These are phyloP conservation scores for Immersiella caudata DNA, from an alignment of 495 filamentous ascomycete genomes.

Conservation along the genomic window DNA sequence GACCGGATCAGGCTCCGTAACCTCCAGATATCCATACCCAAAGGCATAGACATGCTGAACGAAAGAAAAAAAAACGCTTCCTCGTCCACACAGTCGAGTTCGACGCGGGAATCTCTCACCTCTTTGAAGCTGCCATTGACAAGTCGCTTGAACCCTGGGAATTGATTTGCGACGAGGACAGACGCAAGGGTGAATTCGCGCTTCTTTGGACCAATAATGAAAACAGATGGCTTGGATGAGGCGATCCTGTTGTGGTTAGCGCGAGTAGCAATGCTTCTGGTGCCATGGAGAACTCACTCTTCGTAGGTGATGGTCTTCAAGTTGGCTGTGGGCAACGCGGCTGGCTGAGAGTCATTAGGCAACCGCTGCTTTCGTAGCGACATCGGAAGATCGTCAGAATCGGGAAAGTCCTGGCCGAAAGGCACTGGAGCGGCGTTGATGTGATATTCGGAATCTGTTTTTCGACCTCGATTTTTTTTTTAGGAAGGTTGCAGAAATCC, in stretches of 20 bases:
- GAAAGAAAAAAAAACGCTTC: conserved; percentile 10
- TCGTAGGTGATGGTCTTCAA: background rate
- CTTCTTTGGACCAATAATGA: conserved; percentile 8
- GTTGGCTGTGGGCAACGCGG: no score
- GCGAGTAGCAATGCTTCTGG: no score
- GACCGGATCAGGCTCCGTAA: no score
- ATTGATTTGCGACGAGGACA: conserved; percentile 6
- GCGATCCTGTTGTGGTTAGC: conserved; percentile 12
- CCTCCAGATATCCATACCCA: no score
- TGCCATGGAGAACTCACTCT: background rate
- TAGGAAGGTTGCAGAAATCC: no score
- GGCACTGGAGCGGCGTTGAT: no score
- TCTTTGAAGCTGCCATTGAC: conserved; percentile 22
- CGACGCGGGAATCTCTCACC: conserved; percentile 2
- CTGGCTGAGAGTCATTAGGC: no score
- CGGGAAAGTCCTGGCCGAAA: no score
- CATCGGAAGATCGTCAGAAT: no score
- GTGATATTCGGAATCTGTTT: no score
- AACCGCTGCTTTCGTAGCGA: no score
- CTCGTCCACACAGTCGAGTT: conserved; percentile 14
- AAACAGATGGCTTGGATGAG: conserved; percentile 19
- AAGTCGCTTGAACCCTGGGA: background rate
- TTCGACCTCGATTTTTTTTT: no score
- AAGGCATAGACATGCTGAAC: conserved; percentile 16
- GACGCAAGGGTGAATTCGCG: conserved; percentile 16